Evolutionary conservation across 2,329 filamentous ascomycete genomes (phyloP).

Genomic region (Trichoderma endophyticum): DNA sequence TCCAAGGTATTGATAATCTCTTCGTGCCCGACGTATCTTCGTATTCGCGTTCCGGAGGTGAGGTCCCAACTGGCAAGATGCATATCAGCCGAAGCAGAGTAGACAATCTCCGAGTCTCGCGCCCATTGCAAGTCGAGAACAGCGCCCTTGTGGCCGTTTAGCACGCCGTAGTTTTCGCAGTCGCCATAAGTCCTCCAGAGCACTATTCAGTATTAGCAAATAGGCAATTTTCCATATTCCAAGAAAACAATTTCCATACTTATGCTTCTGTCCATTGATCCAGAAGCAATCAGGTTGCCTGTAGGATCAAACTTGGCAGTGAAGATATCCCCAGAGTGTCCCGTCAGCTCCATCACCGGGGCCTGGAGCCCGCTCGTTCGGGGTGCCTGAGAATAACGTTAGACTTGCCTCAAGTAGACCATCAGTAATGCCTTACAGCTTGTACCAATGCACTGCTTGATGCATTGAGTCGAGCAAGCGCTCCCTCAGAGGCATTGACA

Average conservation of each 20-base stretch:
- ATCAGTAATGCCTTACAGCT: conserved; percentile 38
- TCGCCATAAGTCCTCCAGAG: conserved; percentile 90
- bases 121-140: conserved; percentile 95
- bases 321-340: conserved; percentile 83
- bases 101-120: conserved; percentile 84
- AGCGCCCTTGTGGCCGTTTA: conserved; percentile 87
- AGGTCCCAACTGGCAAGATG: conserved; percentile 93
- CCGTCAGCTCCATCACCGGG: conserved; percentile 89
- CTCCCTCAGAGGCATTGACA: conserved; percentile 47
- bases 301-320: conserved; percentile 84
- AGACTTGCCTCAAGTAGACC: neutral
- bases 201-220: conserved; percentile 50
- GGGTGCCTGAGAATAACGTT: conserved; percentile 53
- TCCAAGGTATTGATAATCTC: conserved; percentile 94
- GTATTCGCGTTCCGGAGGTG: conserved; percentile 86
- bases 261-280: conserved; percentile 91
- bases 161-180: conserved; percentile 88
- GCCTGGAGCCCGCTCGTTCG: conserved; percentile 82
- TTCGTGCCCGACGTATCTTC: conserved; percentile 87
- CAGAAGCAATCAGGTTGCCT: conserved; percentile 86
- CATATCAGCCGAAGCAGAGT: conserved; percentile 90
- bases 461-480: conserved; percentile 51
- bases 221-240: neutral
- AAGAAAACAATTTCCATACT: conserved; percentile 49
- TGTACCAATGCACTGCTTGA: conserved; percentile 49